Evolutionary conservation across 352 stramenopile genomes (phyloP), one percentile per base, ranked within the genome.

Genomic region (Phytophthora hybrid): DNA sequence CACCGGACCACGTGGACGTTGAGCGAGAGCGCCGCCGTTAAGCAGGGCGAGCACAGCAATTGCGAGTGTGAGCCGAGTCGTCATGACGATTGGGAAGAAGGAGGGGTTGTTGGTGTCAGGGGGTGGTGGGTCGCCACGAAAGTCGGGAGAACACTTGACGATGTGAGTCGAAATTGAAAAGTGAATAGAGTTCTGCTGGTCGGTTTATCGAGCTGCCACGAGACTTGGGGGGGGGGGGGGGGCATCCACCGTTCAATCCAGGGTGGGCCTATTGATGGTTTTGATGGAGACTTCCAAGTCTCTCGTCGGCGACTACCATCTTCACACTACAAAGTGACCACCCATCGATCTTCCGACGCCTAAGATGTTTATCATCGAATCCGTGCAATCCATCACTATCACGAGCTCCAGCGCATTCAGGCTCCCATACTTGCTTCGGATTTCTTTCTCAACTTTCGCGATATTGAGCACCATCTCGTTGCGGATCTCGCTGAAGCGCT

Each of bases 381-480:
- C 37, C 16, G 81, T 88, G 54, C 78, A 88, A 49, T 85, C 81
- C 78, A 88, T 84, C 1, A 74, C 76, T 18, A 85, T 76, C 37
- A 88, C 81, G 9, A 88, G 63, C 6, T 88, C 78, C 1, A 88
- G 59, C 0, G 69, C 32, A 32, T 69, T 85, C 4, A 71, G 66
- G 6, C 63, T 53, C 0, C 51, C 71, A 44, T 58, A 68, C 26
- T n/a, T n/a, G n/a, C n/a, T n/a, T n/a, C n/a, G n/a, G n/a, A n/a
- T n/a, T n/a, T n/a, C n/a, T n/a, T n/a, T n/a, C n/a, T n/a, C n/a
- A n/a, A n/a, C n/a, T n/a, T n/a, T n/a, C n/a, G n/a, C n/a, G n/a
- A n/a, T n/a, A n/a, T n/a, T n/a, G n/a, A n/a, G n/a, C n/a, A n/a
- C n/a, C n/a, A n/a, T n/a, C n/a, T n/a, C n/a, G n/a, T n/a, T n/a